Conservation (phyloP, 2,329 filamentous ascomycete genomes). For the Colletotrichum tamarilloi region DNA sequence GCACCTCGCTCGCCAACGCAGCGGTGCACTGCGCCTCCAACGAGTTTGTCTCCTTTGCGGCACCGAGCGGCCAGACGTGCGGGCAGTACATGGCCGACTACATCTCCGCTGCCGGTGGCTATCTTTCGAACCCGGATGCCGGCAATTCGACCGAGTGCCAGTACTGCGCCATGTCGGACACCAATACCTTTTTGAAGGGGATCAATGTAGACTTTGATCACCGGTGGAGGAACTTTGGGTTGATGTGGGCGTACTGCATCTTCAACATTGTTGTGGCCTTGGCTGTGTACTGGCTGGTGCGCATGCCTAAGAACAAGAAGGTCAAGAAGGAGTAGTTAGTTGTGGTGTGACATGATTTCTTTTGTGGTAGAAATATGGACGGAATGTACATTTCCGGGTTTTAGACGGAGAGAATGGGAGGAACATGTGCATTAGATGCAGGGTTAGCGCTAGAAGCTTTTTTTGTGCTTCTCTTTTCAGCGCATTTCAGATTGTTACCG, state of each 20-base stretch:
- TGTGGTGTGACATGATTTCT: background rate
- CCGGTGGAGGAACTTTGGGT: conserved; percentile 66
- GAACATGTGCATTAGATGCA: background rate
- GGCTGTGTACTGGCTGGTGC: conserved; percentile 57
- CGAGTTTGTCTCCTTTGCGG: conserved; percentile 31
- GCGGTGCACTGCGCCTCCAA: conserved; percentile 30
- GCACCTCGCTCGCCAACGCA: conserved; percentile 39
- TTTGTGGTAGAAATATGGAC: background rate
- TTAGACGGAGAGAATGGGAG: background rate
- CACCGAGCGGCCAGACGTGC: conserved; percentile 29
- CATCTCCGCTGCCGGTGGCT: conserved; percentile 27
- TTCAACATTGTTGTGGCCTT: conserved; percentile 61
- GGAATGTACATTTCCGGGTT: no score
- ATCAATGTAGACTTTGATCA: conserved; percentile 58
- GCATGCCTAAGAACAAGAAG: conserved; percentile 42
- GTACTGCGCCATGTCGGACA: conserved; percentile 52
- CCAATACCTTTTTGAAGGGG: conserved; percentile 49
- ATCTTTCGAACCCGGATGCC: conserved; percentile 29
- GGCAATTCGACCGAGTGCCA: conserved; percentile 54
- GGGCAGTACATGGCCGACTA: conserved; percentile 31
- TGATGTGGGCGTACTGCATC: conserved; percentile 63
- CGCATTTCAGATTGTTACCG: background rate
- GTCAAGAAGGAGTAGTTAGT: conserved; percentile 7
- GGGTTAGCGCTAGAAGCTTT: background rate
- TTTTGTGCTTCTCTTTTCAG: background rate